Evolutionary conservation across 345 rosid species (phyloP), one percentile per base, ranked within the genome.

Genomic region (Syzygium aqueum): DNA sequence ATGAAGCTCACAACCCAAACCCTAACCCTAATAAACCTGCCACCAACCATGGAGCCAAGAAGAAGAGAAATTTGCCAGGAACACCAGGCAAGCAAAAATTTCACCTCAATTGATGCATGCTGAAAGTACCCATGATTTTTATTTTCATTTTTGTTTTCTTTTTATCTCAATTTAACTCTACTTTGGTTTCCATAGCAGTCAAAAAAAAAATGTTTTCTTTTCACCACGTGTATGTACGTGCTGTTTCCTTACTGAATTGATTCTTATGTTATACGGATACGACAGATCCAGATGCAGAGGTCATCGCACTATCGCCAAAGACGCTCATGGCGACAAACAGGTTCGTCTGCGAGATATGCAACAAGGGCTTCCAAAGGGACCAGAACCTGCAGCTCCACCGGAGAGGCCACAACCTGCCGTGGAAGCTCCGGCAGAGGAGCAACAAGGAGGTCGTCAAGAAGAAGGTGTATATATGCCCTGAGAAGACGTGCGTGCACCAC

Each of bases 251-350:
- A 12, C 49, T 21, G 27, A 37, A 37, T 73, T 73, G 27, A 73
- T 40, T 73, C 82, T 19, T 73, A 11, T 37, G 46, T 73, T 25
- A 9, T 86, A 52, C 67, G 52, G 49, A 4, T 88, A 50, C 23
- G 25, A 86, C 92, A 97, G 99, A 97, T 95, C 99, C 98, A 89
- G 98, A 96, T 94, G 98, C 99, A 19, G 98, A 97, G 90, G 98
- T 97, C 88, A 93, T 97, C 65, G 98, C 99, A 87, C 90, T 97
- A 82, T 97, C 98, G 59, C 99, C 98, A 4, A 97, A 93, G 89
- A 85, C 96, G 2, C 97, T 97, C 88, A 96, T 97, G 99, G 98
- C 98, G 0, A 96, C 99, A 19, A 96, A 97, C 92, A 86, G 99
- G 89, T 96, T 96, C 87, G 77, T 97, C 1, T 97, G 99, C 37